Evolutionary conservation across 2,329 filamentous ascomycete genomes (phyloP).

Genomic region (Pyricularia sp.): DNA sequence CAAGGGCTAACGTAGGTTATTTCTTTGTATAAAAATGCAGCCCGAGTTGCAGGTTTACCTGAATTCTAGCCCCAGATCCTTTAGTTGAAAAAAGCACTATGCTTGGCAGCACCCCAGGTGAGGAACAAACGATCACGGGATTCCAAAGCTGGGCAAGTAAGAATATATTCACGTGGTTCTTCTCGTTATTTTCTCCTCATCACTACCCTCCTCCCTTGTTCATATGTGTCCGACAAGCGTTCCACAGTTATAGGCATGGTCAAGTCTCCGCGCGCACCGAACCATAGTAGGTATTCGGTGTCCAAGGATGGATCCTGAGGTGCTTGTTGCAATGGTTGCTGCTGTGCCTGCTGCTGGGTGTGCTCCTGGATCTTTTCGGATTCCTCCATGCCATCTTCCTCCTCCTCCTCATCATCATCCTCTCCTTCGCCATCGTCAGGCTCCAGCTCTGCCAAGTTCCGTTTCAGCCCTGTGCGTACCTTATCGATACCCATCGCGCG

Average conservation of each 20-base stretch:
- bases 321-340: conserved; percentile 11
- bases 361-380: conserved; percentile 12
- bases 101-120: too few species aligned
- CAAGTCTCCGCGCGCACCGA: conserved; percentile 32
- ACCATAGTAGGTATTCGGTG: conserved; percentile 38
- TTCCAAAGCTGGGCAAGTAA: too few species aligned
- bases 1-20: too few species aligned
- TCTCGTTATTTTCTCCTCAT: neutral
- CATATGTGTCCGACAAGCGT: conserved; percentile 12
- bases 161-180: too few species aligned
- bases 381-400: conserved; percentile 33
- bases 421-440: conserved; percentile 51
- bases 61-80: too few species aligned
- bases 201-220: neutral
- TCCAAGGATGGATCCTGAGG: conserved; percentile 25
- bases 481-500: conserved; percentile 55
- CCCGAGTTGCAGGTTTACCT: too few species aligned
- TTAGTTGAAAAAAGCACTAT: too few species aligned
- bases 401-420: conserved; percentile 41
- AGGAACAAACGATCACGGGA: too few species aligned
- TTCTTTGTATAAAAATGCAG: too few species aligned
- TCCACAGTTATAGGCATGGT: conserved; percentile 35
- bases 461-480: conserved; percentile 61
- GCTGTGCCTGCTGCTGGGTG: conserved; percentile 17
- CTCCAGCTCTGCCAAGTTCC: conserved; percentile 39